These are phyloP conservation scores for Fusarium camptoceras DNA, from an alignment of 2,329 filamentous ascomycete species.

Conservation along the genomic window DNA sequence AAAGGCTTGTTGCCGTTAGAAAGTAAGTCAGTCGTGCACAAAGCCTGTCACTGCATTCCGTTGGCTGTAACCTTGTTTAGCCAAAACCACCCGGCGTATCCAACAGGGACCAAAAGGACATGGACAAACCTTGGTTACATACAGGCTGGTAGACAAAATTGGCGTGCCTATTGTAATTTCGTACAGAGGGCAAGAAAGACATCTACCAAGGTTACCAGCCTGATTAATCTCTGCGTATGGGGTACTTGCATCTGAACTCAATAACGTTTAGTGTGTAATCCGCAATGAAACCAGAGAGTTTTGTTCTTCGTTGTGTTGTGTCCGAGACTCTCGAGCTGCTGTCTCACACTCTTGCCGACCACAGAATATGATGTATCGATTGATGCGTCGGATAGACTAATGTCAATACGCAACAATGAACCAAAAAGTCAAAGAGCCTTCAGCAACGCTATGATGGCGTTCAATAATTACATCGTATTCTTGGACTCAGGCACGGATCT, in stretches of 20 bases:
- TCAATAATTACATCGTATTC: constrained; percentile 16
- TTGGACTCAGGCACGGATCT: constrained; percentile 20
- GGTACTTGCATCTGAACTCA: constrained; percentile 18
- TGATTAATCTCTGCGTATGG: constrained; percentile 20
- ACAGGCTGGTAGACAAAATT: constrained; percentile 17
- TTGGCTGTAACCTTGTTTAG: constrained; percentile 31
- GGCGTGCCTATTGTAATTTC: constrained; percentile 19
- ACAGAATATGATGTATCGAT: constrained; percentile 14
- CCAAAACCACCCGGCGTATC: constrained; percentile 31
- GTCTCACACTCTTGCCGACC: constrained; percentile 10
- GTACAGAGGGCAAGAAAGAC: constrained; percentile 27
- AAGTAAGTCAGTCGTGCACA: constrained; percentile 33
- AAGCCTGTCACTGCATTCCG: constrained; percentile 35
- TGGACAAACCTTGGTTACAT: constrained; percentile 24
- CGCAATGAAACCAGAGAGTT: not conserved
- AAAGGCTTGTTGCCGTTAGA: constrained; percentile 40
- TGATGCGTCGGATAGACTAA: not conserved
- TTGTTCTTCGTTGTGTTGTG: constrained; percentile 16
- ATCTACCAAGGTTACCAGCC: constrained; percentile 27
- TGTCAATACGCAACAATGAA: too few relatives aligned
- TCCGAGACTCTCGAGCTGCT: constrained; percentile 11
- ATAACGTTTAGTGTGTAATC: constrained; percentile 15
- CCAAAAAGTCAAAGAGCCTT: constrained; percentile 6
- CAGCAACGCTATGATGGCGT: constrained; percentile 20
- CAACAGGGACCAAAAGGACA: constrained; percentile 17